Evolutionary conservation across 139 green algal species (phyloP), one percentile per base, ranked within the genome.

Genomic region (Deuterostichococcus epilithicus): DNA sequence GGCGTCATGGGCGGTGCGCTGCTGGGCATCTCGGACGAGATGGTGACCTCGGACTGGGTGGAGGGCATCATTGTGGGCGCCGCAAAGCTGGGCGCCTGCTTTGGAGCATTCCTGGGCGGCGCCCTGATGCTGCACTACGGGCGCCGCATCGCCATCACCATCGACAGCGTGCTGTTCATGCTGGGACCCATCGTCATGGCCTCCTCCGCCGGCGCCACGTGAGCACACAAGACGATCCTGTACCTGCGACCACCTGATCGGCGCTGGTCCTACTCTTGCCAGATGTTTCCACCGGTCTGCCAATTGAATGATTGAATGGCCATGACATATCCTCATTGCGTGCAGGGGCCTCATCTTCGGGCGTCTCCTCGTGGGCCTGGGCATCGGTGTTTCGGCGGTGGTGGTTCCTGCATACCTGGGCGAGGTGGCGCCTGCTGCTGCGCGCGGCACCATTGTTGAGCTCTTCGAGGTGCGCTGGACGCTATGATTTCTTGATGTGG

Each of bases 401-500:
- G 86, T 93, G 23, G 88, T 93, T n/a, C 93, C 92, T 34, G 82
- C 88, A 1, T 97, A 96, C 81, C 81, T 97, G 39, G 92, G 87
- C 6, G 93, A 97, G 83, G 78, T 96, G 47, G 87, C 92, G 4
- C 92, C 92, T 22, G 88, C 79, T 23, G 47, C 70, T 32, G 42
- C 74, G 47, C 67, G 42, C 37, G n/a, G 76, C 67, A 47, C 44
- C 67, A 75, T 74, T 33, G 67, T 75, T 0, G 67, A 81, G 58
- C 26, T 70, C 28, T 26, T 15, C 25, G 33, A 78, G 18, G 36
- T 65, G 32, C 2, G 25, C 30, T 22, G 42, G 44, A 39, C 36
- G 6, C 74, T 70, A 22, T 42, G n/a, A n/a, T n/a, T 76, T 68
- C n/a, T 44, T 37, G n/a, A 20, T 1, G 35, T 47, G 28, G 44